A percentile compares a stretch with the other conserved stretches of the same genome.
Conservation (phyloP, 257 asterid genomes). For the Plantago ovata region DNA sequence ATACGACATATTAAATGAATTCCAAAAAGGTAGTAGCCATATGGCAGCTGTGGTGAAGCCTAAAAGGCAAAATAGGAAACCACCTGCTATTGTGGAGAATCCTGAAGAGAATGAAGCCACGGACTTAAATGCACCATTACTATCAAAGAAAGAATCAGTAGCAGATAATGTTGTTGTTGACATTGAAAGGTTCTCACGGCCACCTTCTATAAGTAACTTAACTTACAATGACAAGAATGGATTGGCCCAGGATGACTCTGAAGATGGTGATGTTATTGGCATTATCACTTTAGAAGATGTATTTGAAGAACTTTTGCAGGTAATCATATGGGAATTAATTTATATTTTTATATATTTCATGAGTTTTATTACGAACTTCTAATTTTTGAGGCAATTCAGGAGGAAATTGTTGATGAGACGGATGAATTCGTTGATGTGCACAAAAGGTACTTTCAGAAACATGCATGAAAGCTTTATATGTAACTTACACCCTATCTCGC, state of each 20-base stretch:
- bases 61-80: constrained; percentile 33
- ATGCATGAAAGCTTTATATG: background rate
- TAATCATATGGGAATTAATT: constrained; percentile 16
- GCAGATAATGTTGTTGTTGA: constrained; percentile 49
- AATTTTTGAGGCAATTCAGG: constrained; percentile 39
- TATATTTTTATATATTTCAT: constrained; percentile 1
- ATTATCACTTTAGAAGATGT: constrained; percentile 92
- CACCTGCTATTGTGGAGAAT: constrained; percentile 43
- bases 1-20: constrained; percentile 83
- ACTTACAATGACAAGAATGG: constrained; percentile 26
- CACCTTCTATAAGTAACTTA: constrained; percentile 16
- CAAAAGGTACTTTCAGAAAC: constrained; percentile 45
- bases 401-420: constrained; percentile 93
- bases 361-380: background rate
- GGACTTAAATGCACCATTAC: constrained; percentile 43
- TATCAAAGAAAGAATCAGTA: constrained; percentile 37
- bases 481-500: too few relatives aligned
- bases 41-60: constrained; percentile 89
- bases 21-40: constrained; percentile 87
- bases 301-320: constrained; percentile 97
- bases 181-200: constrained; percentile 40
- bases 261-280: constrained; percentile 83
- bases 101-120: constrained; percentile 36
- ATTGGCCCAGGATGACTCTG: constrained; percentile 52
- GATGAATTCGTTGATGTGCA: constrained; percentile 93